Evolutionary conservation across 192 early-diverging fungal species (phyloP), one percentile per base, ranked within the genome.

Genomic region (Linderina pennispora): DNA sequence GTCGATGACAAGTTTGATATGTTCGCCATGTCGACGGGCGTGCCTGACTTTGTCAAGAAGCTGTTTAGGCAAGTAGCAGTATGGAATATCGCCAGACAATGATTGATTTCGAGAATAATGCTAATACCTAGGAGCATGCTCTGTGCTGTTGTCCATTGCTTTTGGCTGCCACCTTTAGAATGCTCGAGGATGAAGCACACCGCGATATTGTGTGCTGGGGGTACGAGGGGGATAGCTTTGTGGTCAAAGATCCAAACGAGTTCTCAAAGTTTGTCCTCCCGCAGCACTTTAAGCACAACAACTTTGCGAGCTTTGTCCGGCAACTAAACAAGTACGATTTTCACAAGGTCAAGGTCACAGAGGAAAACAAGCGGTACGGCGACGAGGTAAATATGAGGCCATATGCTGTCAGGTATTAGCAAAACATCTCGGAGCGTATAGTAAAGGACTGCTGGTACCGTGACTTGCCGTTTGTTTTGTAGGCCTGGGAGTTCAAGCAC

Each of bases 401-500:
- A 14, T 19, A 13, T 42, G 19, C 45, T 33, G 32, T 32, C 9
- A 39, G 37, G 43, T 17, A 41, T 45, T 18, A 25, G 36, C 17
- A 38, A 11, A 16, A 43, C 20, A 4, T 26, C 5, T 31, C 31
- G 45, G n/a, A n/a, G n/a, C n/a, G n/a, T n/a, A n/a, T n/a, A 34
- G 10, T 11, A 34, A 34, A 10, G n/a, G 10, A 10, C 33, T 31
- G 28, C 28, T 8, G 6, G 11, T 31, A 5, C 28, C 11, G 28
- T 31, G 28, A 8, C 6, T 11, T 31, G n/a, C 33, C 33, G n/a
- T 34, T 11, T n/a, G 10, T 11, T n/a, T 55, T 57, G 26, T 83
- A 92, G 69, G 80, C 86, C 6, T 91, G 91, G 89, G 88, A 93
- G 50, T 93, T 93, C 52, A 81, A 83, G 54, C 91, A 93, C 52